Evolutionary conservation across 768 basidiomycete genomes (phyloP), one percentile per base, ranked within the genome.

Genomic region (Xerocomellus chrysenteron): DNA sequence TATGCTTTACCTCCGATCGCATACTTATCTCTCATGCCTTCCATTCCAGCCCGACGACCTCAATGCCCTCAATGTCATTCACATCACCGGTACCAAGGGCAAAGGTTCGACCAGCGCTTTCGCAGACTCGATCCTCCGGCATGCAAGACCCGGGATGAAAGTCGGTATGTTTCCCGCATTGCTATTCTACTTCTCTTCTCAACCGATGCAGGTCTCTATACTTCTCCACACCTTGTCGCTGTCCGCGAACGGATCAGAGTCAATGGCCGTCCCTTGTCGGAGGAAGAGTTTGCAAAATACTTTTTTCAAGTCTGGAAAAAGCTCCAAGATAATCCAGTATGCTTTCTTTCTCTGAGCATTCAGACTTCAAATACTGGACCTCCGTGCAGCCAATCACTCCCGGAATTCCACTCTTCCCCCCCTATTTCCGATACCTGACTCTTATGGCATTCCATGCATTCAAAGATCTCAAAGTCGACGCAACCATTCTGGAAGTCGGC

Each of bases 101-200:
- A 99, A 99, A 71, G 96, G 96, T 8, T 98, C 96, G 4, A 94
- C 97, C 1, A 92, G 91, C 61, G 96, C 97, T 9, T 98, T 98
- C 65, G 82, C 84, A 5, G 89, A 94, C 64, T 91, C 90, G 11
- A 86, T 98, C 51, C 76, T 98, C 48, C 83, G 92, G n/a, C 79
- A 82, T 56, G 73, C 80, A n/a, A 81, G 75, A 61, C 88, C 94
- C 8, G 74, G 79, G 2, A 91, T 87, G 78, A 94, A 86, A 77
- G 82, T 91, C 60, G 96, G 94, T 91, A 67, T 61, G 85, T 65
- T 16, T 39, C 39, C 13, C 13, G 8, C 40, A 24, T 46, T 51
- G 35, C 26, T 28, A 6, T 33, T 1, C 30, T 2, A 21, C 49
- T 14, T 45, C 26, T 24, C 30, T 47, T 42, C 42, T 54, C 41